Evolutionary conservation across 129 eudicot genomes (phyloP), one percentile per base, ranked within the genome.

Genomic region (Logfia minima): DNA sequence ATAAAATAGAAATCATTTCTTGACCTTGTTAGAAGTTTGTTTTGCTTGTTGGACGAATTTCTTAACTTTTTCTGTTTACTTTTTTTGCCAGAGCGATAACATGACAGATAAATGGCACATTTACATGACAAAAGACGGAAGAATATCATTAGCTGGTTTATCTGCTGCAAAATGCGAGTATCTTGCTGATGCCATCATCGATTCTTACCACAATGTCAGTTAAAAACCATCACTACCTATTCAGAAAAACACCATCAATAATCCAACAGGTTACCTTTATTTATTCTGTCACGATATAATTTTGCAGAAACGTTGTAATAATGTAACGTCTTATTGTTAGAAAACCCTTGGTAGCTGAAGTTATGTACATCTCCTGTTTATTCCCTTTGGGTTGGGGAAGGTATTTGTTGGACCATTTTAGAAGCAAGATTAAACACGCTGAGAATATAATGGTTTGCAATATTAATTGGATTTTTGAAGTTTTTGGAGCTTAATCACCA

Each of bases 81-180:
- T 53, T 70, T 66, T 37, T 75, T 39, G 18, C 67, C 92, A 93
- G 98, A 90, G 96, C 26, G 98, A 93, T 51, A 94, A 87, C 87
- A 94, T 94, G 99, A 89, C 96, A 13, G 81, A 86, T 81, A 94
- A 94, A 80, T 94, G 99, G 99, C 99, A 94, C 51, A 80, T 94
- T 52, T 94, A 94, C 90, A 89, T 94, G 99, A 94, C 99, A 35
- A 94, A 94, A 84, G 99, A 94, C 4, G 99, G 99, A 71, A 91
- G 99, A 76, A 94, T 94, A 83, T 94, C 99, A 16, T 81, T 94
- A 68, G 99, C 99, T 17, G 99, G 99, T 75, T 75, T 94, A 67
- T 91, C 99, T 39, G 81, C 92, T 14, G 99, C 97, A 39, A 94
- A 94, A 80, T 94, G 99, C 17, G 99, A 94, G 78, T 94, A 94